Evolutionary conservation across 352 stramenopile genomes (phyloP).

Genomic region (Globisporangium recalcitrans): DNA sequence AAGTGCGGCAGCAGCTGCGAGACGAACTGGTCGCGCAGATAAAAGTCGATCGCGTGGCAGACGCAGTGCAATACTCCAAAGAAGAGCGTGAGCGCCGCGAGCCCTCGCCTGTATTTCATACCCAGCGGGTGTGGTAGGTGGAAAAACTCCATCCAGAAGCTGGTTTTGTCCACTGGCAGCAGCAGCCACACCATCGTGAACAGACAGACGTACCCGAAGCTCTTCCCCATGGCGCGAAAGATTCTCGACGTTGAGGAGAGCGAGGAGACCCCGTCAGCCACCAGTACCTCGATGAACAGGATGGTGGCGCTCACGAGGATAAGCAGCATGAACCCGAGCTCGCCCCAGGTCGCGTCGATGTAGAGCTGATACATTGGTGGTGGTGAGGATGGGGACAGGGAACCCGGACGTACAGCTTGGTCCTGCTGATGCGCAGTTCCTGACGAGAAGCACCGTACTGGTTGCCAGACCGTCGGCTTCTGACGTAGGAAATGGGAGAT

Average conservation of each 20-base stretch:
- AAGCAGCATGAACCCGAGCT: constrained; percentile 22
- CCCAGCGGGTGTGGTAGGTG: constrained; percentile 14
- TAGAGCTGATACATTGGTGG: constrained; percentile 13
- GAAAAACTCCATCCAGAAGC: constrained; percentile 26
- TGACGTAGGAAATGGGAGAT: constrained; percentile 14
- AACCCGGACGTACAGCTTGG: background rate
- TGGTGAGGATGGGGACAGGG: background rate
- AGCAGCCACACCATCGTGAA: constrained; percentile 25
- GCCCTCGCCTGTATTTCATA: constrained; percentile 27
- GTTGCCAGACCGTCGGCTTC: constrained; percentile 17
- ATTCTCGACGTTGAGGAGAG: constrained; percentile 14
- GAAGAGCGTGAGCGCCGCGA: constrained; percentile 15
- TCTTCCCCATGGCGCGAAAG: constrained; percentile 17
- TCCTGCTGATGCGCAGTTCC: background rate
- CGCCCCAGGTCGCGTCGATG: constrained; percentile 19
- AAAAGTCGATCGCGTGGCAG: constrained; percentile 22
- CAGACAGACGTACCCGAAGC: constrained; percentile 25
- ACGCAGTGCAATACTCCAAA: constrained; percentile 19
- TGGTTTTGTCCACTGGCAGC: constrained; percentile 14
- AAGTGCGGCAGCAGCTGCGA: constrained; percentile 23
- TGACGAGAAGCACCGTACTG: background rate
- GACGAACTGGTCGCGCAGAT: constrained; percentile 11
- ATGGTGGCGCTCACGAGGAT: constrained; percentile 12
- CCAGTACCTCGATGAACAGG: constrained; percentile 22
- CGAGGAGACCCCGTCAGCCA: constrained; percentile 3